phyloP scores from a whole-genome alignment of 140 eudicot species.

The Flaveria floridana region DNA sequence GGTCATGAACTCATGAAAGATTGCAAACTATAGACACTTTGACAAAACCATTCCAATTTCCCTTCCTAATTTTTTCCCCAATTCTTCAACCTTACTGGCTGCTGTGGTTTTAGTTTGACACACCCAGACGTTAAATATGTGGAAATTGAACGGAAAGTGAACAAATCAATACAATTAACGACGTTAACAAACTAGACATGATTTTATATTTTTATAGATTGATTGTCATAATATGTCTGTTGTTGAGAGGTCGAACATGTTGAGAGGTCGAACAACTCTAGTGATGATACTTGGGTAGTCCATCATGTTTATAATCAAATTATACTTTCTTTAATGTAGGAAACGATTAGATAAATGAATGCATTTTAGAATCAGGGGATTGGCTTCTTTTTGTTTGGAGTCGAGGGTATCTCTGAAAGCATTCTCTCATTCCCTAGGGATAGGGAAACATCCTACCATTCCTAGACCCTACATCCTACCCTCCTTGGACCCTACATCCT shows the following conservation, averaged over 20 bases:
- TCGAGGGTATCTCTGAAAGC: too few relatives aligned
- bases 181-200: background rate
- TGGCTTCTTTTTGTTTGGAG: background rate
- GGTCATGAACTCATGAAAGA: background rate
- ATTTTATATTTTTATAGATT: background rate
- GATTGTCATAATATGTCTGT: background rate
- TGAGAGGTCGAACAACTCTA: background rate
- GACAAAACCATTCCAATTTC: background rate
- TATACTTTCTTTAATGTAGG: background rate
- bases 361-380: background rate
- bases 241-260: background rate
- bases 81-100: conserved; percentile 1
- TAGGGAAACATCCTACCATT: too few relatives aligned
- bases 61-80: background rate
- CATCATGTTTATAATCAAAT: background rate
- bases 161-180: background rate
- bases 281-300: background rate
- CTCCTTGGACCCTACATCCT: too few relatives aligned
- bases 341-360: background rate
- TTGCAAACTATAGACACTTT: background rate
- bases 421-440: too few relatives aligned
- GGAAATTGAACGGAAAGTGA: background rate
- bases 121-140: background rate
- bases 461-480: too few relatives aligned
- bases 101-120: background rate